Conservation (phyloP, 768 basidiomycete species). For the Pholiota conissans region DNA sequence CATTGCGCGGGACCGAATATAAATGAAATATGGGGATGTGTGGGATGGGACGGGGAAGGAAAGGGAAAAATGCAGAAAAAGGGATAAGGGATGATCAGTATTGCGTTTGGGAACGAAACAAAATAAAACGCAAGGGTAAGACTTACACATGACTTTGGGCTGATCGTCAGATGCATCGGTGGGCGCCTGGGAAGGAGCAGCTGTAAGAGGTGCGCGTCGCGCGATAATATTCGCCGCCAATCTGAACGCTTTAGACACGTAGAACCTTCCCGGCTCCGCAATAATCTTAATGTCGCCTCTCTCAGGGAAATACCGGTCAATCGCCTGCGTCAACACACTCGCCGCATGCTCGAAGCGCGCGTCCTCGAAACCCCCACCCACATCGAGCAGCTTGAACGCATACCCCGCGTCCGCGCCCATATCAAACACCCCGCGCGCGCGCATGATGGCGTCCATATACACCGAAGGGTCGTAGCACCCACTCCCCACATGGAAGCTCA, state of each 20-base stretch:
- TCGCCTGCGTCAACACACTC: conserved; percentile 61
- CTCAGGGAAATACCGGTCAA: conserved; percentile 79
- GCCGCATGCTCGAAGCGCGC: conserved; percentile 82
- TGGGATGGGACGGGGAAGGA: no score
- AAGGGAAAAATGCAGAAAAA: background rate
- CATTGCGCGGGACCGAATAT: no score
- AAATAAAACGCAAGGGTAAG: conserved; percentile 26
- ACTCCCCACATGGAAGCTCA: conserved; percentile 97
- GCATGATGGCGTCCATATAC: conserved; percentile 86
- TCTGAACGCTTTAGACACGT: conserved; percentile 89
- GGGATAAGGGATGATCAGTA: conserved; percentile 34
- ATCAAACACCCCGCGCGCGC: conserved; percentile 82
- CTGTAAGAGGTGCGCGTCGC: conserved; percentile 57
- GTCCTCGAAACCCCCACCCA: conserved; percentile 97
- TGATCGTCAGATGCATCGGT: conserved; percentile 25
- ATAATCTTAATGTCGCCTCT: conserved; percentile 73
- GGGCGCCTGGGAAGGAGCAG: background rate
- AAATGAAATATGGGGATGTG: no score
- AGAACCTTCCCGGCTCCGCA: conserved; percentile 95
- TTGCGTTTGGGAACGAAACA: background rate
- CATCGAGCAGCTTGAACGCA: conserved; percentile 80
- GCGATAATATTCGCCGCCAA: conserved; percentile 95
- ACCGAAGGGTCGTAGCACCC: conserved; percentile 93
- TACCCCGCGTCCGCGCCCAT: conserved; percentile 85
- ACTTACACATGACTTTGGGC: conserved; percentile 85